Conservation (phyloP, 192 early-diverging fungal species). For the Coemansia reversa region DNA sequence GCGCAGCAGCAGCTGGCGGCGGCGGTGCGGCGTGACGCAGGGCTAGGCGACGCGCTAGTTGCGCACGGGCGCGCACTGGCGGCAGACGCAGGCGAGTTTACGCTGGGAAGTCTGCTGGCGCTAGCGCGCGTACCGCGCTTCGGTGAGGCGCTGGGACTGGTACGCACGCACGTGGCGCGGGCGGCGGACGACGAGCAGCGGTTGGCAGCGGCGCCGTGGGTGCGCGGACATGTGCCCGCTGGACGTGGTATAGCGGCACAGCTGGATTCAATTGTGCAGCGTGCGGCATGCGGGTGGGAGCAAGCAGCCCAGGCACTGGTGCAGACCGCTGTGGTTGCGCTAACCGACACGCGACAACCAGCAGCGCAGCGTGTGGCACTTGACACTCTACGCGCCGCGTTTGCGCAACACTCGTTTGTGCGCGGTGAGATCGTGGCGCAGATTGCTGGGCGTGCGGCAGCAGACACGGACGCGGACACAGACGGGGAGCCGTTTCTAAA, state of each 20-base stretch:
- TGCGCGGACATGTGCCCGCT: conserved; percentile 10
- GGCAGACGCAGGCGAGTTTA: no score
- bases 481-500: conserved; percentile 12
- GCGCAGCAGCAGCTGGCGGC: conserved; percentile 4
- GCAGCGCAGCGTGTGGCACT: conserved; percentile 19
- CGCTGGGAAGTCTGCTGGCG: conserved; percentile 54
- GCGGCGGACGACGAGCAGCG: conserved; percentile 25
- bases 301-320: conserved; percentile 47
- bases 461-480: conserved; percentile 28
- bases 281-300: conserved; percentile 47
- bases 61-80: conserved; percentile 53
- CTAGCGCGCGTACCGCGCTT: conserved; percentile 72
- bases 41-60: conserved; percentile 32
- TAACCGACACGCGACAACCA: not conserved
- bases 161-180: conserved; percentile 26
- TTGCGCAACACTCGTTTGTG: conserved; percentile 62
- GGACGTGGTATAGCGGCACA: conserved; percentile 8
- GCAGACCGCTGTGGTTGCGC: conserved; percentile 29
- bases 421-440: conserved; percentile 69
- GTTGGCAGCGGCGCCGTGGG: conserved; percentile 18
- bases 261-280: conserved; percentile 22
- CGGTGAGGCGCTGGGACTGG: conserved; percentile 54
- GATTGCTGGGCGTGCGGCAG: conserved; percentile 48
- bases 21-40: conserved; percentile 40
- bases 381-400: conserved; percentile 35